Conservation (phyloP, 2,329 filamentous ascomycete species). For the Fusarium circinatum region DNA sequence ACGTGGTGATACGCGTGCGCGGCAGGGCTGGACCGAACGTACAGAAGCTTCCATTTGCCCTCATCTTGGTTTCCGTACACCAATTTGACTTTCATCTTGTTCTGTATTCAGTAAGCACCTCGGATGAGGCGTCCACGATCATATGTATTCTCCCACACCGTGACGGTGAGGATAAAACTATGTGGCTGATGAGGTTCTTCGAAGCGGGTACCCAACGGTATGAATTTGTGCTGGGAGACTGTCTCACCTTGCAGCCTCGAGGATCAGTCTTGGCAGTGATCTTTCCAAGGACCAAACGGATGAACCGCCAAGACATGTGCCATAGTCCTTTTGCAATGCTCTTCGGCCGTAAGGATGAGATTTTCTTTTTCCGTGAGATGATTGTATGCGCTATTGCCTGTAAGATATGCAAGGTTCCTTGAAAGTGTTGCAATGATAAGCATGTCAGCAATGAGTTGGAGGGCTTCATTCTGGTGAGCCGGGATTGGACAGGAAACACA, state of each 20-base stretch:
- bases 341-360: constrained; percentile 16
- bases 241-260: constrained; percentile 1
- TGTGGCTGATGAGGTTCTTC: constrained; percentile 23
- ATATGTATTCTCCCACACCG: not conserved
- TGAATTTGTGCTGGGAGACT: not conserved
- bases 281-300: not conserved
- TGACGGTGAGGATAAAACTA: constrained; percentile 3
- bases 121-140: constrained; percentile 4
- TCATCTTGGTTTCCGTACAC: constrained; percentile 8
- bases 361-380: not conserved
- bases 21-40: constrained; percentile 10
- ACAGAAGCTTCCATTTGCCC: constrained; percentile 4
- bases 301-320: constrained; percentile 2
- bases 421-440: constrained; percentile 5
- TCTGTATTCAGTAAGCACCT: constrained; percentile 7
- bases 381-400: not conserved
- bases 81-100: constrained; percentile 2
- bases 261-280: not conserved
- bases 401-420: constrained; percentile 7
- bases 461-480: constrained; percentile 25
- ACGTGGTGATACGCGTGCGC: constrained; percentile 14
- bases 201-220: not conserved
- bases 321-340: not conserved
- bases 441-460: constrained; percentile 7
- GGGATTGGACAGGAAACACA: constrained; percentile 26